Conservation (phyloP, 192 early-diverging fungal species). For the Nowakowskiella sp. region DNA sequence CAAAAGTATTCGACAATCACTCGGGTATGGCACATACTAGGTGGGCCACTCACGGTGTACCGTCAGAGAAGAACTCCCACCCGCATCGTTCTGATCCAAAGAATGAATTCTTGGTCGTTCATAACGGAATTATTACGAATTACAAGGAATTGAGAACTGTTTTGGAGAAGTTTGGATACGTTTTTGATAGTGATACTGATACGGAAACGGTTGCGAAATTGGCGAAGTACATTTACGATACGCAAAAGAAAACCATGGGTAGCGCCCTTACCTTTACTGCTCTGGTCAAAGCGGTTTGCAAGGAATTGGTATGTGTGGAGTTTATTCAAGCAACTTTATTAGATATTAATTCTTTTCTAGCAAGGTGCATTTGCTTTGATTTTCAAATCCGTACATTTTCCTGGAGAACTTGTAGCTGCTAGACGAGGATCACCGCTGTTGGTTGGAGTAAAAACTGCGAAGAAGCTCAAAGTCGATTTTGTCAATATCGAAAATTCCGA, state of each 20-base stretch:
- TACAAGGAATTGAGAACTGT: slow-evolving; percentile 50
- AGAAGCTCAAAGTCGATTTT: slow-evolving; percentile 62
- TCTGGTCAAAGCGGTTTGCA: slow-evolving; percentile 52
- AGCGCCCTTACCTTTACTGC: slow-evolving; percentile 37
- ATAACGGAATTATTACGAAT: slow-evolving; percentile 64
- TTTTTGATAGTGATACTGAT: slow-evolving; percentile 74
- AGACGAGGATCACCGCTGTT: slow-evolving; percentile 55
- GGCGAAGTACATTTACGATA: slow-evolving; percentile 56
- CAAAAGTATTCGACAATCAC: slow-evolving; percentile 34
- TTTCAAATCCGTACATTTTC: slow-evolving; percentile 52
- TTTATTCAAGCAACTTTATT: not conserved
- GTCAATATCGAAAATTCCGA: slow-evolving; percentile 48
- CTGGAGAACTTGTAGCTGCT: slow-evolving; percentile 49
- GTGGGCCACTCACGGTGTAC: slow-evolving; percentile 61
- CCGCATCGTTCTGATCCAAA: slow-evolving; percentile 55
- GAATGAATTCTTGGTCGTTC: slow-evolving; percentile 56
- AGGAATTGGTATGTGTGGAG: slow-evolving; percentile 38
- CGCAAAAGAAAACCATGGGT: slow-evolving; percentile 39
- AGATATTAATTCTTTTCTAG: slow-evolving; percentile 11
- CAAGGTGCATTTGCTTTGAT: slow-evolving; percentile 58
- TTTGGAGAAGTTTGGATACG: slow-evolving; percentile 63
- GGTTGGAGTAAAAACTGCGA: slow-evolving; percentile 53
- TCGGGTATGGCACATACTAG: slow-evolving; percentile 57
- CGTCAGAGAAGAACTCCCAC: slow-evolving; percentile 51
- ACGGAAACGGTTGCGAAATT: slow-evolving; percentile 57